Conservation (phyloP, 768 basidiomycete genomes). For the Trametes cubensis region DNA sequence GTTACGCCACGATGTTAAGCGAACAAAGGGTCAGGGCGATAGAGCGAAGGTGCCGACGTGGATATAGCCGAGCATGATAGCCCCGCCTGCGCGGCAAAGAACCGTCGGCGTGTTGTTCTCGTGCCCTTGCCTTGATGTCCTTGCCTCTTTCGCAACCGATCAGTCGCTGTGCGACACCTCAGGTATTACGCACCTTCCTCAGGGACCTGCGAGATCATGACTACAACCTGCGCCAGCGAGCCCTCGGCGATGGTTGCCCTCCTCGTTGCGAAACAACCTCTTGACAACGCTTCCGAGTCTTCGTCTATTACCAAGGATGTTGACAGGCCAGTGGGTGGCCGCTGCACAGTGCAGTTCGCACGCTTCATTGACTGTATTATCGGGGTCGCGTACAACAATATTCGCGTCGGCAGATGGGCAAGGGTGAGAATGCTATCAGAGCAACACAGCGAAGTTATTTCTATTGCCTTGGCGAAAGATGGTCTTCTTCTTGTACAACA, state of each 20-base stretch:
- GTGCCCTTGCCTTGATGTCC: background rate
- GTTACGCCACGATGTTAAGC: background rate
- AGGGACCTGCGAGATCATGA: background rate
- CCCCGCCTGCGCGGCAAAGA: background rate
- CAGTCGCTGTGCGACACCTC: too few species aligned
- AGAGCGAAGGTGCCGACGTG: background rate
- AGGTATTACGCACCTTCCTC: too few species aligned
- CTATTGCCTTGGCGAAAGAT: slow-evolving; percentile 66
- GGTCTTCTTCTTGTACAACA: slow-evolving; percentile 53
- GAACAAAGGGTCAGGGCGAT: background rate
- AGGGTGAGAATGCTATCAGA: slow-evolving; percentile 27
- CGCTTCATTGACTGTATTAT: too few species aligned
- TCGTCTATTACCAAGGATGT: too few species aligned
- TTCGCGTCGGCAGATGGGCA: too few species aligned
- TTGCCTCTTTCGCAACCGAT: background rate
- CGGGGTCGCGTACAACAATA: too few species aligned
- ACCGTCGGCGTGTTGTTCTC: background rate
- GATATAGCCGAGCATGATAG: background rate
- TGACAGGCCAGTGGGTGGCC: too few species aligned
- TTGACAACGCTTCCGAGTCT: too few species aligned
- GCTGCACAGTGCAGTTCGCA: too few species aligned
- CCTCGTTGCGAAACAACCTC: too few species aligned
- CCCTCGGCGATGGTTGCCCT: too few species aligned
- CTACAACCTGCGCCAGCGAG: too few species aligned
- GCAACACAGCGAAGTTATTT: slow-evolving; percentile 77